Conservation (phyloP, 306 rosid species). For the Dryas alaskensis region DNA sequence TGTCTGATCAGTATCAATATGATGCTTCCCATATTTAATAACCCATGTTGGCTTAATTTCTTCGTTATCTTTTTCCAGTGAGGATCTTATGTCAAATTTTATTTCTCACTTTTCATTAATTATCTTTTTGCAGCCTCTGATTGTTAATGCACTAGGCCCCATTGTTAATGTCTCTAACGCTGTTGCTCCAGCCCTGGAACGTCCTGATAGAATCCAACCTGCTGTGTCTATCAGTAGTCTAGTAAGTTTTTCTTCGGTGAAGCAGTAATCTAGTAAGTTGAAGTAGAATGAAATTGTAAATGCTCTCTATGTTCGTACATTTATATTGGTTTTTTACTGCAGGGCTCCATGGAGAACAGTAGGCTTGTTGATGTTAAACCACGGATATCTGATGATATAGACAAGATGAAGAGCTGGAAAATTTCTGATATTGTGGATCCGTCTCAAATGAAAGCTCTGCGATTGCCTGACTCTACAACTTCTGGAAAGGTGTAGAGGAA, state of each 20-base stretch:
- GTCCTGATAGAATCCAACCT: constrained; percentile 38
- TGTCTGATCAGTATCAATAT: constrained; percentile 2
- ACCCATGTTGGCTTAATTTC: neutral
- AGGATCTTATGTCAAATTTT: neutral
- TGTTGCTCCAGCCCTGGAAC: constrained; percentile 30
- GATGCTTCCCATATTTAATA: neutral
- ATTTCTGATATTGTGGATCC: constrained; percentile 38
- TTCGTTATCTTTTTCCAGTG: neutral
- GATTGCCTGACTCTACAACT: constrained; percentile 37
- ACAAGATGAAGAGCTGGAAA: constrained; percentile 40
- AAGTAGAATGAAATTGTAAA: neutral
- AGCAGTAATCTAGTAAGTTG: constrained; percentile 34
- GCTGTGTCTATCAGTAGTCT: constrained; percentile 37
- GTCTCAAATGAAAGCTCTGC: constrained; percentile 36
- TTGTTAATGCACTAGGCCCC: constrained; percentile 42
- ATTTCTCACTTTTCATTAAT: neutral
- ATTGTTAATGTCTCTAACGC: constrained; percentile 29
- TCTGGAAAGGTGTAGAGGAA: constrained; percentile 32
- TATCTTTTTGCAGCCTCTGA: constrained; percentile 36
- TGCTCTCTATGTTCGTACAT: neutral
- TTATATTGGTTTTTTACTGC: constrained; percentile 16
- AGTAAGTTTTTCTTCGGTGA: constrained; percentile 23
- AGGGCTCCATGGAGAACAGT: constrained; percentile 41
- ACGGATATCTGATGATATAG: constrained; percentile 36
- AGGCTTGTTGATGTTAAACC: constrained; percentile 49